Evolutionary conservation across 2,329 filamentous ascomycete species (phyloP), one percentile per base, ranked within the genome.

Genomic region (Cadophora gregata): DNA sequence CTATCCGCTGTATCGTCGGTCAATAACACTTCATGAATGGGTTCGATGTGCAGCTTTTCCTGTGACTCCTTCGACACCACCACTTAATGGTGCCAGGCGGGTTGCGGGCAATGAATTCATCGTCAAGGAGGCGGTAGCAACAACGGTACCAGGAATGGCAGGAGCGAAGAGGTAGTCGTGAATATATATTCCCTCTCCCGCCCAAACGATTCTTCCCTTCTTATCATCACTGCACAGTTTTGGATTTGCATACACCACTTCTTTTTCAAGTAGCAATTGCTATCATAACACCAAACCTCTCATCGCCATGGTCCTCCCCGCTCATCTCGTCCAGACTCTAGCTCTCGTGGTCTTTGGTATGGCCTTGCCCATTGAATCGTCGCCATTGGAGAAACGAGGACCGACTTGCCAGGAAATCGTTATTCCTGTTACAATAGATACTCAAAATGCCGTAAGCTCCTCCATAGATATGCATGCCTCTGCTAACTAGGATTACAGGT

Each of bases 351-450:
- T 56, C 21, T 7, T 62, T 21, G 24, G 42, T 7, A n/a, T 45
- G 21, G 21, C 47, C 29, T 55, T 58, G 9, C 50, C 29, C 19
- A 25, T 27, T 12, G 16, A 9, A 25, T 61, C 63, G 4, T 56
- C 63, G n/a, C 58, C 51, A 2, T 24, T 56, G 50, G 8, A 36
- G 7, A 63, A 64, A 31, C 50, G 59, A n/a, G 62, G 59, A 14
- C 66, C 63, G 21, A 29, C 24, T 21, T 69, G 67, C 48, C 61
- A 50, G 25, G 64, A 67, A 8, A 33, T 69, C 16, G 51, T 62
- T 8, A 53, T 69, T 33, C 65, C 65, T 33, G 65, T 69, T n/a
- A 50, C 60, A 10, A 69, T 69, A 31, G 50, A 61, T 9, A 56
- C 59, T 24, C 31, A 66, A 24, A 66, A 65, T 36, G 60, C 58